A percentile compares a stretch with the other conserved stretches of the same genome.
Evolutionary conservation across 495 filamentous ascomycete genomes (phyloP).

Genomic region (Clohesyomyces aquaticus): DNA sequence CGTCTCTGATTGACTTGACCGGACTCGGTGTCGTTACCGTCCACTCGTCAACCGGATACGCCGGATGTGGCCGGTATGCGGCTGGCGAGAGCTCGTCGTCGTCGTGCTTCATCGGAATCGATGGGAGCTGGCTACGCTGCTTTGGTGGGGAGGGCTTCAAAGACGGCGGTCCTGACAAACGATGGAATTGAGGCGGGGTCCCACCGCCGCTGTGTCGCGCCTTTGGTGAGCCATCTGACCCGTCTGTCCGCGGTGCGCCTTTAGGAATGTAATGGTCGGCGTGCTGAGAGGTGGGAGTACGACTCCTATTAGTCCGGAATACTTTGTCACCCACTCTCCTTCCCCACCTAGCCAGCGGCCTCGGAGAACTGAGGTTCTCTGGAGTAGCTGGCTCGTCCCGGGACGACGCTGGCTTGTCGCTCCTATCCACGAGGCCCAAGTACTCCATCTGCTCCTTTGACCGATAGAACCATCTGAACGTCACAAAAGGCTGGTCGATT

Average conservation of each 20-base stretch:
- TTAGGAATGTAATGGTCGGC: slow-evolving; percentile 5
- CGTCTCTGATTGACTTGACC: slow-evolving; percentile 30
- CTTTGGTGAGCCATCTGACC: not conserved
- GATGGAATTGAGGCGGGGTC: slow-evolving; percentile 18
- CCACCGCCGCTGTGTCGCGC: slow-evolving; percentile 10
- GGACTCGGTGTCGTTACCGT: slow-evolving; percentile 34
- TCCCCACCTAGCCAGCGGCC: not conserved
- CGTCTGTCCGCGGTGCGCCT: not conserved
- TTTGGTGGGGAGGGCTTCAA: slow-evolving; percentile 21
- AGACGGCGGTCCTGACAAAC: slow-evolving; percentile 32
- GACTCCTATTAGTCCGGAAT: not conserved
- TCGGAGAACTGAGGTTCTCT: not conserved
- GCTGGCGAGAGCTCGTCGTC: slow-evolving; percentile 6
- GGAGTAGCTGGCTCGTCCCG: not conserved
- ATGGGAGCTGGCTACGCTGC: not conserved
- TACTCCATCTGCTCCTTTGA: slow-evolving; percentile 30
- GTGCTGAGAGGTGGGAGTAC: not conserved
- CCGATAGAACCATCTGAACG: slow-evolving; percentile 48
- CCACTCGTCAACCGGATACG: slow-evolving; percentile 28
- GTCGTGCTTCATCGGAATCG: slow-evolving; percentile 21
- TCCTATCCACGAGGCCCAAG: slow-evolving; percentile 11
- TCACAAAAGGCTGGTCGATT: slow-evolving; percentile 50
- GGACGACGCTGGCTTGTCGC: not conserved
- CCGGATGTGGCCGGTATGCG: slow-evolving; percentile 20
- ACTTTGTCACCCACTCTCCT: not conserved